phyloP scores from a whole-genome alignment of 23 red algal genomes.

The Gracilaria domingensis region DNA sequence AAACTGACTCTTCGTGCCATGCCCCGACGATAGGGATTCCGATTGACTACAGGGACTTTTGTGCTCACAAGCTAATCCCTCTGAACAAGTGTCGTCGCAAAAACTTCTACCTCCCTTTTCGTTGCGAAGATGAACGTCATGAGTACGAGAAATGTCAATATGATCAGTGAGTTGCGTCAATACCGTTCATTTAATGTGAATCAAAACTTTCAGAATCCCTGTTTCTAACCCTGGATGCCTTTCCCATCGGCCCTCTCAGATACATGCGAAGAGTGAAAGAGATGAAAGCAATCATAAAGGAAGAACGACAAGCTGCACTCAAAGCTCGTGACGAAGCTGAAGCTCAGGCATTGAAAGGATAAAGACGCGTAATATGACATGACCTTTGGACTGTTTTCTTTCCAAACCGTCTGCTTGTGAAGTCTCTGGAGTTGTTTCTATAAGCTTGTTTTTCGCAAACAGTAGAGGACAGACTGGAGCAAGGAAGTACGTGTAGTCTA shows the following conservation, averaged over 20 bases:
- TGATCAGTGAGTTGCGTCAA: slow-evolving; percentile 71
- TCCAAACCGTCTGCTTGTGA: neutral
- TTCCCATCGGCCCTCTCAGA: neutral
- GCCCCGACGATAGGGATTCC: slow-evolving; percentile 26
- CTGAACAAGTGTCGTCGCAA: slow-evolving; percentile 90
- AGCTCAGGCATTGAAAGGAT: slow-evolving; percentile 1
- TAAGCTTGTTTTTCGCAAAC: neutral
- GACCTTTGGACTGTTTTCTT: neutral
- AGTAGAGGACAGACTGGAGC: too few species aligned
- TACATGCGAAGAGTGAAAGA: slow-evolving; percentile 64
- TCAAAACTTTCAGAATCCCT: neutral
- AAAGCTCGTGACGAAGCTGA: slow-evolving; percentile 42
- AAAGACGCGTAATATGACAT: neutral
- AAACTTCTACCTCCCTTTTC: slow-evolving; percentile 84
- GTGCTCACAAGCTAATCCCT: slow-evolving; percentile 95
- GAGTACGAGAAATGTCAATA: slow-evolving; percentile 92
- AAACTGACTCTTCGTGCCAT: neutral
- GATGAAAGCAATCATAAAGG: slow-evolving; percentile 61
- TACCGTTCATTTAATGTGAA: neutral
- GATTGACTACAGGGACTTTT: slow-evolving; percentile 81
- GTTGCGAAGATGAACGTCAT: slow-evolving; percentile 87
- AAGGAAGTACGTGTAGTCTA: too few species aligned
- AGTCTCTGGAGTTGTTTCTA: neutral
- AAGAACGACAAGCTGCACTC: slow-evolving; percentile 33
- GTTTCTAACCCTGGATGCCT: neutral